phyloP scores from a whole-genome alignment of 1,139 yeast species.

The Sugiyamaella pinicola region DNA sequence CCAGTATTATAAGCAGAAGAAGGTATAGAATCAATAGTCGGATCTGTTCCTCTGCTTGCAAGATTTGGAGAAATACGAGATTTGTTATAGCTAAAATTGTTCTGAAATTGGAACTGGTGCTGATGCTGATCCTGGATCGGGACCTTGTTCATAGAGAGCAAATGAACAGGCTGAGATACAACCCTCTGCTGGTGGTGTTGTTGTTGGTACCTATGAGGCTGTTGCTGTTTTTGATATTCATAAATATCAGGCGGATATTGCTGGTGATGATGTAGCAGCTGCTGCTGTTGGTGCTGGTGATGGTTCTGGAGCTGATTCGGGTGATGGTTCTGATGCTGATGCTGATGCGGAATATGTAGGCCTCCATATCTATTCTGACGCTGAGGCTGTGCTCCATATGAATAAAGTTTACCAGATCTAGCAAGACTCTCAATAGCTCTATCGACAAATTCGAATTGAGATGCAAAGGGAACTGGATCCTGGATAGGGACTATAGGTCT shows the following conservation, averaged over 20 bases:
- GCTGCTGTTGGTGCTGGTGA: constrained; percentile 6
- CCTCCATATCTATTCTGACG: background rate
- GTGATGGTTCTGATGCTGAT: constrained; percentile 1
- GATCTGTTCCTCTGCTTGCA: background rate
- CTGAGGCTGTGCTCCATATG: constrained; percentile 12
- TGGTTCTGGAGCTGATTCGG: no score
- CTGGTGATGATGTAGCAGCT: constrained; percentile 6
- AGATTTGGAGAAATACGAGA: constrained; percentile 7
- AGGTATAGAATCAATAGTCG: background rate
- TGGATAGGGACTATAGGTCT: constrained; percentile 5
- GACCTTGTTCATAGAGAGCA: constrained; percentile 3
- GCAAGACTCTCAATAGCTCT: constrained; percentile 24
- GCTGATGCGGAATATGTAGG: constrained; percentile 8
- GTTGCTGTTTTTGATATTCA: constrained; percentile 8
- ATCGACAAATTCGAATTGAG: constrained; percentile 25
- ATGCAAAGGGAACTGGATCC: constrained; percentile 23
- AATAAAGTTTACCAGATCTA: constrained; percentile 21
- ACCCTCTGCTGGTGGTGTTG: constrained; percentile 15
- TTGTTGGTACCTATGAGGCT: constrained; percentile 2
- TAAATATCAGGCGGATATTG: no score
- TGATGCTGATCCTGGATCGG: background rate
- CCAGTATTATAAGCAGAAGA: background rate
- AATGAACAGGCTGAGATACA: constrained; percentile 14
- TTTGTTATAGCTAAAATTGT: background rate
- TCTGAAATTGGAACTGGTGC: constrained; percentile 1